Evolutionary conservation across 2,329 filamentous ascomycete species (phyloP), one percentile per base, ranked within the genome.

Genomic region (Salinomyces thailandicus): DNA sequence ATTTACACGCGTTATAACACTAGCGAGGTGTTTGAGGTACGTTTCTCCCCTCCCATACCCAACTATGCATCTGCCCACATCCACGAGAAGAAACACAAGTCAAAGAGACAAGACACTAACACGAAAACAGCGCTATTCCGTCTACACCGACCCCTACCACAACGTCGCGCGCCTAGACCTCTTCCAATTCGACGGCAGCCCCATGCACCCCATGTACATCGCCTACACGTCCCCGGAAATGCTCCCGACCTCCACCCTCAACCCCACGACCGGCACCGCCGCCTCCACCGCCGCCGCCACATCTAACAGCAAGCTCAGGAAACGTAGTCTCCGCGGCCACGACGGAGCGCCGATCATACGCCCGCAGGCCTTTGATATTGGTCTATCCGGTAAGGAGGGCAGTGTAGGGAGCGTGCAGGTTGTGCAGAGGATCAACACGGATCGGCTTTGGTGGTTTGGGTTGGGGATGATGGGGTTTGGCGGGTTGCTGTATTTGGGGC

Each of bases 1-100:
- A 60, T 69, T 14, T 84, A 81, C 58, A 78, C 73, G 5, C 68
- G 78, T 45, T 84, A 80, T 58, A 79, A 81, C 45, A 71, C 78
- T 48, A 68, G 68, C 0, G 78, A 82, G 54, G 49, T 66, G 5
- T 74, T 82, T 53, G 62, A 75, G 62, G 76, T 79, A 33, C 30
- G 40, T 5, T 15, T 17, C 20, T 8, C 9, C 11, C 31, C 14
- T 8, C 14, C 20, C 20, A 16, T 16, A 15, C 14, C 13, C 5
- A 32, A 16, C 5, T 32, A 16, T 16, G n/a, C 30, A 6, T 16
- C 15, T 6, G n/a, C n/a, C n/a, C n/a, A n/a, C 22, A 26, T 26
- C 8, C 22, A 26, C 8, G 22, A 26, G 8, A 26, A 26, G 22
- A 26, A n/a, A 26, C 8, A 26, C 22, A 26, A 26, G 22, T 8